Evolutionary conservation across 371 early-diverging fungal species (phyloP), one percentile per base, ranked within the genome.

Genomic region (Phascolomyces articulosus): DNA sequence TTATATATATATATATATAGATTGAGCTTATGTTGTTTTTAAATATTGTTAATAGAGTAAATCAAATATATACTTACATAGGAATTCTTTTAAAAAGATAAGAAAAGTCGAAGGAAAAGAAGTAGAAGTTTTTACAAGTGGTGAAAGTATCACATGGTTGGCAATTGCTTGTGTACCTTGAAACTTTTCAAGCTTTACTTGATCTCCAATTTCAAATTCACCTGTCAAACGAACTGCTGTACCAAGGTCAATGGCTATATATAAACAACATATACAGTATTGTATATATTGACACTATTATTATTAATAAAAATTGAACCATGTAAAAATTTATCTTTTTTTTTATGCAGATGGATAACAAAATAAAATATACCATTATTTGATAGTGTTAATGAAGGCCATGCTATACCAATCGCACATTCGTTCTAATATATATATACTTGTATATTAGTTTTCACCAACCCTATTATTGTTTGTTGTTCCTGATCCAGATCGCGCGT

Each of bases 321-420:
- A n/a, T n/a, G n/a, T n/a, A n/a, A n/a, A n/a, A n/a, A n/a, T n/a
- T n/a, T n/a, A n/a, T n/a, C n/a, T n/a, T n/a, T n/a, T n/a, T n/a
- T n/a, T n/a, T n/a, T n/a, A n/a, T n/a, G n/a, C n/a, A n/a, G n/a
- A n/a, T n/a, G n/a, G n/a, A n/a, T n/a, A n/a, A n/a, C n/a, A n/a
- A n/a, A n/a, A n/a, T n/a, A n/a, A n/a, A n/a, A n/a, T n/a, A 4
- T 53, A 58, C 63, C 51, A 16, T 40, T 20, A n/a, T 48, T 15
- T 3, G 47, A n/a, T 2, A 81, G 65, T 4, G 73, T 73, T 41
- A 82, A 65, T 10, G 77, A 78, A 4, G 84, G 84, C 84, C 84
- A 84, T 10, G 80, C 84, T 16, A 79, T 65, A 3, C 74, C 75
- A 26, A 84, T 71, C 4, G 72, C 69, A 28, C 71, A 70, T 77